A percentile compares a stretch with the other conserved stretches of the same genome.
phyloP scores from a whole-genome alignment of 441 rosid species.

The Geranium incanum region DNA sequence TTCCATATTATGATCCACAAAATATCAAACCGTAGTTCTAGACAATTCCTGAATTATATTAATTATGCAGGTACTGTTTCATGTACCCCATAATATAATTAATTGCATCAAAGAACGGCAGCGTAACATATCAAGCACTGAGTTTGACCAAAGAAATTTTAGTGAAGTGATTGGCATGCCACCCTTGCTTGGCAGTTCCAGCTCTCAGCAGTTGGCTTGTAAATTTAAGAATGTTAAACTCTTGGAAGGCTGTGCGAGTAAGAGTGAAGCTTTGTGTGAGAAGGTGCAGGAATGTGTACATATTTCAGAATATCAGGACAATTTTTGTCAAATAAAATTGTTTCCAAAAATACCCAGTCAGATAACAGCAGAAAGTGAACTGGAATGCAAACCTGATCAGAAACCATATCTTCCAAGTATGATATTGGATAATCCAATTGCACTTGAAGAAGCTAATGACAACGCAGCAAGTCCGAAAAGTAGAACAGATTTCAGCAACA shows the following conservation, averaged over 20 bases:
- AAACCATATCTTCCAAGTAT: constrained; percentile 20
- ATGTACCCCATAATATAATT: constrained; percentile 22
- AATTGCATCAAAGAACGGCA: constrained; percentile 15
- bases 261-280: constrained; percentile 1
- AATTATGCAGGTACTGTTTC: constrained; percentile 34
- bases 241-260: constrained; percentile 20
- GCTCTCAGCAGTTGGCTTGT: constrained; percentile 21
- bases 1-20: background rate
- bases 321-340: constrained; percentile 12
- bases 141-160: background rate
- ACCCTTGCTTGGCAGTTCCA: constrained; percentile 25
- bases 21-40: background rate
- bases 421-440: constrained; percentile 15
- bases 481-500: constrained; percentile 8
- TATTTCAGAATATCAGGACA: constrained; percentile 7
- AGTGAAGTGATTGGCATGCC: constrained; percentile 23
- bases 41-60: constrained; percentile 14
- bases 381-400: constrained; percentile 19
- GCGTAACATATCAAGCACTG: constrained; percentile 15
- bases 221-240: constrained; percentile 10
- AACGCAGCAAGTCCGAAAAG: constrained; percentile 20
- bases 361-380: constrained; percentile 15
- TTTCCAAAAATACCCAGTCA: constrained; percentile 7
- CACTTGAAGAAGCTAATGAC: constrained; percentile 19
- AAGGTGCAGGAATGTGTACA: constrained; percentile 12